Base-by-base conservation (phyloP, 495 filamentous ascomycete species). In the Aspergillus avenaceus region DNA sequence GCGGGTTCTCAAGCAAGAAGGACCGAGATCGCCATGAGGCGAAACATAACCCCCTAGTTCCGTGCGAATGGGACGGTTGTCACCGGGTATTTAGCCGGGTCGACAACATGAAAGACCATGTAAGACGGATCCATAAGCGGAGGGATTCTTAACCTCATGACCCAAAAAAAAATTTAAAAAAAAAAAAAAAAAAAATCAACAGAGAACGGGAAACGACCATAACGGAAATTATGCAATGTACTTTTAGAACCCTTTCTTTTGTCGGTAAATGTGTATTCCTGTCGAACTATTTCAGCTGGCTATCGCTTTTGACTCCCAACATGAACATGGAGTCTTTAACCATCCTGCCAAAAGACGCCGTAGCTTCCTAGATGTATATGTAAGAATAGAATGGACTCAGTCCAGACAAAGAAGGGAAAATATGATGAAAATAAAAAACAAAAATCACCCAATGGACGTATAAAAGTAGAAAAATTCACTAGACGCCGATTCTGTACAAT, bases 41-140 rank as follows among this genome's bases (percentile, higher is more conserved):
- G 16, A 82, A 79, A 51, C 82, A 85, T 60, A 82, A 83, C 37
- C 82, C 82, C 1, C 73, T 68, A 9, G 71, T 85, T 23, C 46
- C 67, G 2, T 85, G 82, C 55, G 74, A 83, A 46, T 83, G 76
- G 74, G 67, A 72, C 19, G 78, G 72, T 3, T 85, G 82, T 55
- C 74, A 71, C 12, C 62, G 80, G 42, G 68, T 84, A 8, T 85
- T 85, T 53, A 83, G 80, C 61, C 66, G 82, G 21, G 74, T 82
- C 9, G 82, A 85, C 49, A 85, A 85, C 56, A 85, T 85, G 82
- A 77, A 76, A 41, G 74, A 80, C 58, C 77, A 80, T 66, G 73
- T 80, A 13, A 60, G 71, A 34, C 52, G 76, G 36, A 78, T 79
- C 47, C 77, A 80, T 55, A 52, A 44, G 29, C 59, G 63, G 41